Conservation (phyloP, 2,329 filamentous ascomycete genomes). For the Clarireedia homoeocarpa region DNA sequence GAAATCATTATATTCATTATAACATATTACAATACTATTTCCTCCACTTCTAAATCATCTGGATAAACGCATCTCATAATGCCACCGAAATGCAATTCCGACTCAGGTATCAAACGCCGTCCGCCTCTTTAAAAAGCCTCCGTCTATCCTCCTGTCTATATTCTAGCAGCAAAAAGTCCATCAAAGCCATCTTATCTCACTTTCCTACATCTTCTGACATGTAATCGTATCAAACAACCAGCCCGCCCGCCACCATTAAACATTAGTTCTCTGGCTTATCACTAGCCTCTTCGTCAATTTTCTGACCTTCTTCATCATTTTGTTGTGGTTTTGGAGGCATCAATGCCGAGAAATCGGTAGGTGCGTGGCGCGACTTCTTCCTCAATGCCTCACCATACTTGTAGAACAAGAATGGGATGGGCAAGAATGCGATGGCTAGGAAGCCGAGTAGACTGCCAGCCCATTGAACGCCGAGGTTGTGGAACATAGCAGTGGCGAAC, state of each 20-base stretch:
- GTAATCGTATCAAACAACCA: too few species aligned
- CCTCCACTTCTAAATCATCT: too few species aligned
- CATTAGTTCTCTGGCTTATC: background rate
- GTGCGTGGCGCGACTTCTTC: constrained; percentile 12
- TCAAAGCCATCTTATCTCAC: too few species aligned
- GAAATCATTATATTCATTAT: too few species aligned
- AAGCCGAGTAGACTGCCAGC: constrained; percentile 34
- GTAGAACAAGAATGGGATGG: constrained; percentile 37
- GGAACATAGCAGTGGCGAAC: constrained; percentile 33
- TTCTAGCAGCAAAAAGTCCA: too few species aligned
- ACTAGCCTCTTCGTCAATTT: background rate
- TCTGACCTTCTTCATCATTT: background rate
- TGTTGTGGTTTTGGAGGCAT: background rate
- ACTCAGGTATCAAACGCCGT: too few species aligned
- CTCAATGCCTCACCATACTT: constrained; percentile 52
- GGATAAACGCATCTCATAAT: too few species aligned
- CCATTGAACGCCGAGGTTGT: constrained; percentile 32
- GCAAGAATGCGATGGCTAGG: constrained; percentile 33
- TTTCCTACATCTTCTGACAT: too few species aligned
- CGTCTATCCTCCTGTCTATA: too few species aligned
- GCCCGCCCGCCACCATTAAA: background rate
- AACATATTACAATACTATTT: too few species aligned
- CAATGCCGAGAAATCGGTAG: constrained; percentile 5
- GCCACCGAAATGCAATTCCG: too few species aligned
- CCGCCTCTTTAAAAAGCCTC: too few species aligned